These are phyloP conservation scores for Quercus aquifolioides DNA, from an alignment of 306 rosid species.

Conservation along the genomic window DNA sequence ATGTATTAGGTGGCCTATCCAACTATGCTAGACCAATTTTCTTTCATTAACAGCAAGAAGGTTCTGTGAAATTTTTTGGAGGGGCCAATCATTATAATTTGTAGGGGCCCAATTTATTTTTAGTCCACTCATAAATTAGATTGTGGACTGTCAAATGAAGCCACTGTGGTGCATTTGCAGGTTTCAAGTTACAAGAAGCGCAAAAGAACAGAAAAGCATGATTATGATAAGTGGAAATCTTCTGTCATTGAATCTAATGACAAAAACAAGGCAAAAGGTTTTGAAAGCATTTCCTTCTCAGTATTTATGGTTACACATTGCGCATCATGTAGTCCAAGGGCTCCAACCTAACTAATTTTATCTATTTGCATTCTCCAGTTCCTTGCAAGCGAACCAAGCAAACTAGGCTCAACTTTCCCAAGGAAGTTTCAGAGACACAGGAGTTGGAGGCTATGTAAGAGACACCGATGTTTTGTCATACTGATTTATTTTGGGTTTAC, in stretches of 20 bases:
- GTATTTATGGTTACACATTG: not conserved
- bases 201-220: slow-evolving; percentile 47
- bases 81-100: too few species aligned
- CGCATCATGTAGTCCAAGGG: not conserved
- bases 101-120: too few species aligned
- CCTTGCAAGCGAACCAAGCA: slow-evolving; percentile 55
- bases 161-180: slow-evolving; percentile 38
- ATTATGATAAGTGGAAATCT: slow-evolving; percentile 69
- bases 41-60: too few species aligned
- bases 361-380: slow-evolving; percentile 28
- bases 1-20: too few species aligned
- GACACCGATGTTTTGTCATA: not conserved
- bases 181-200: slow-evolving; percentile 57
- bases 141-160: slow-evolving; percentile 1
- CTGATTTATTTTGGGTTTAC: not conserved
- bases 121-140: not conserved
- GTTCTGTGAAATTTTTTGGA: too few species aligned
- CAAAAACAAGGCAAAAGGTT: slow-evolving; percentile 57
- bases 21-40: too few species aligned
- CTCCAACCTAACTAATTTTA: not conserved
- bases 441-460: slow-evolving; percentile 46
- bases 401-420: slow-evolving; percentile 48
- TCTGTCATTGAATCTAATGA: slow-evolving; percentile 62
- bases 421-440: slow-evolving; percentile 41
- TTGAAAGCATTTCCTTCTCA: not conserved